Base-by-base conservation (phyloP, 2,329 filamentous ascomycete species). In the Amphichorda felina region DNA sequence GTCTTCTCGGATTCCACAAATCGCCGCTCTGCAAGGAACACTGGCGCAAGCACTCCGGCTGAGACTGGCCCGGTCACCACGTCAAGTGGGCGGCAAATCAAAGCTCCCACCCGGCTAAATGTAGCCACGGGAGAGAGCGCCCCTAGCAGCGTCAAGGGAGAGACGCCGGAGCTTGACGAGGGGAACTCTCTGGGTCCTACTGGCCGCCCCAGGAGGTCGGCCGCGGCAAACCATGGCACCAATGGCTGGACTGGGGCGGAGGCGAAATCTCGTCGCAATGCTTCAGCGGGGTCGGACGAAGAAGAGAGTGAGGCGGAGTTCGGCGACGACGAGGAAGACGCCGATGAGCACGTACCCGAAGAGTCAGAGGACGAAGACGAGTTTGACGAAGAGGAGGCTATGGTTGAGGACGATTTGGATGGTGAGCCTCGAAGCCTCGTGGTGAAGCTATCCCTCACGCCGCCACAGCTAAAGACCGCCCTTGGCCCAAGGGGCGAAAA, bases 11-110 rank as follows among this genome's bases (percentile, higher is more conserved):
- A 79, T 50, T 79, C 78, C 25, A 70, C 72, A 5, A 57, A 61
- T 55, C 54, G 88, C 65, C 73, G 79, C 6, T 85, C 84, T 10
- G 71, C 76, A 14, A 77, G 89, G 18, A 82, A 86, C 44, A 86
- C 82, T 2, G 73, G 79, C 27, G 70, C 77, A 8, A 77, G 76
- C 42, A 86, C 84, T 1, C 82, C 86, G 1, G 73, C 74, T 28
- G 84, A 89, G 43, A 55, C 66, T 17, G 79, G 62, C 8, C 65
- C 70, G 5, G 61, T 75, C 58, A 63, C 83, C 34, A 96, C 91
- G 4, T 79, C 85, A 16, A 94, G 87, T 53, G 91, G 91, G 16
- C 77, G 91, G 16, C 86, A 94, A 52, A 78, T 94, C 43, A 73
- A 76, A 44, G 75, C 80, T 31, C 75, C 79, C 8, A 67, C 66